These are phyloP conservation scores for Aureobasidium sp. DNA, from an alignment of 2,329 filamentous ascomycete genomes.

Conservation along the genomic window DNA sequence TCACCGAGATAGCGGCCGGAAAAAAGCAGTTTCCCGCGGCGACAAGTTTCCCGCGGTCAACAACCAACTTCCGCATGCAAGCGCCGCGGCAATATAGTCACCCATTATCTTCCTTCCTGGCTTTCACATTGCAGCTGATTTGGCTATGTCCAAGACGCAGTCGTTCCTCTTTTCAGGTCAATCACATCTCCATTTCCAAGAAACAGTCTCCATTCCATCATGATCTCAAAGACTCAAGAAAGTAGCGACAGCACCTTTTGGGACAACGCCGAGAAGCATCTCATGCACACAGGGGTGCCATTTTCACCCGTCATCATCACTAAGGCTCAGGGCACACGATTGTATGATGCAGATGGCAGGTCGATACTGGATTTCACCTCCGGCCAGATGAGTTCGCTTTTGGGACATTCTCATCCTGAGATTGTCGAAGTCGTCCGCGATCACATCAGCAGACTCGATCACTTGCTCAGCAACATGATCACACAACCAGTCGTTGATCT, in stretches of 20 bases:
- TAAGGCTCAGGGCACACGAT: constrained; percentile 38
- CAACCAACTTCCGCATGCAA: no score
- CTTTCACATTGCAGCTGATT: no score
- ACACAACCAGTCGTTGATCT: constrained; percentile 51
- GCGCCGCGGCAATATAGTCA: no score
- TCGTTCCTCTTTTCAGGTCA: no score
- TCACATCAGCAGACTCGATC: constrained; percentile 48
- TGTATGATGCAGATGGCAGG: constrained; percentile 40
- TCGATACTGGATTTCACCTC: constrained; percentile 54
- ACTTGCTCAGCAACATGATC: constrained; percentile 54
- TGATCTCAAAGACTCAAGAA: not conserved
- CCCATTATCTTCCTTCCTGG: no score
- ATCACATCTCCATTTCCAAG: no score
- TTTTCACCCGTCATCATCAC: constrained; percentile 38
- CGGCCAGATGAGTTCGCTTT: constrained; percentile 53
- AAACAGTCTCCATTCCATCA: not conserved
- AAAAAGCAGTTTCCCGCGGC: no score
- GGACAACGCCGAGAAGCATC: constrained; percentile 24
- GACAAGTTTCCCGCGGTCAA: no score
- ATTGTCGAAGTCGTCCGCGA: constrained; percentile 48
- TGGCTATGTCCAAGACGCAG: no score
- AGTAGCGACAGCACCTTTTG: constrained; percentile 1
- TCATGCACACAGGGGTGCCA: constrained; percentile 39
- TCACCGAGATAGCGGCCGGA: no score
- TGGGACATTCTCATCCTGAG: constrained; percentile 53